Conservation (phyloP, 2,329 filamentous ascomycete species). For the Teratosphaeria destructans region DNA sequence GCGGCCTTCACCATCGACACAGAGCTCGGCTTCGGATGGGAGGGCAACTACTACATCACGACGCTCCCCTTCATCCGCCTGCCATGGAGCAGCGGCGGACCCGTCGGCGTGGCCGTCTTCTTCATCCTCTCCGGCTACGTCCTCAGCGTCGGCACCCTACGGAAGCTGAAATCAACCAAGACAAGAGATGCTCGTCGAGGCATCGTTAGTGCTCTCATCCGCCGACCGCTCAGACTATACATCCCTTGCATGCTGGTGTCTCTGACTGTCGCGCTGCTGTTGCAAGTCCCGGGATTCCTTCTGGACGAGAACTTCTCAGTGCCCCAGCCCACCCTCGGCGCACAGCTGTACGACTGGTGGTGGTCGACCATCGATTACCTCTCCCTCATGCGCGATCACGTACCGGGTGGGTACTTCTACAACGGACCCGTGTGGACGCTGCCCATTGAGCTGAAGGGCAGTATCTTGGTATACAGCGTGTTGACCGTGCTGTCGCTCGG, state of each 20-base stretch:
- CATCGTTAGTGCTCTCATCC: constrained; percentile 32
- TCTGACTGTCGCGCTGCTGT: constrained; percentile 40
- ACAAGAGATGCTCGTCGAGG: background rate
- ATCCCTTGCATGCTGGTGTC: constrained; percentile 43
- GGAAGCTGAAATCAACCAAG: background rate
- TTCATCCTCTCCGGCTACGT: constrained; percentile 45
- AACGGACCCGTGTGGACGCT: constrained; percentile 41
- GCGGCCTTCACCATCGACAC: background rate
- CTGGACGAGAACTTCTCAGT: background rate
- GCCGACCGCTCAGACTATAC: constrained; percentile 37
- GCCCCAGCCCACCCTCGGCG: background rate
- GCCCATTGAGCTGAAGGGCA: constrained; percentile 53
- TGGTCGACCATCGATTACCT: constrained; percentile 10
- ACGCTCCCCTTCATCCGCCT: constrained; percentile 47
- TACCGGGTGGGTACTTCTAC: constrained; percentile 27
- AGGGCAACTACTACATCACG: background rate
- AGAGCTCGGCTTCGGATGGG: background rate
- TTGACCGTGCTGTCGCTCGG: constrained; percentile 37
- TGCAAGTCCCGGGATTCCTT: constrained; percentile 37
- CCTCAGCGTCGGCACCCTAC: constrained; percentile 28
- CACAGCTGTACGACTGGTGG: background rate
- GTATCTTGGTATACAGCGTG: constrained; percentile 44
- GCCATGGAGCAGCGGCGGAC: constrained; percentile 50
- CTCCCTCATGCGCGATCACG: constrained; percentile 38
- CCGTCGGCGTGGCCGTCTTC: constrained; percentile 43